Evolutionary conservation across 768 basidiomycete genomes (phyloP), one percentile per base, ranked within the genome.

Genomic region (Arthromyces matolae): DNA sequence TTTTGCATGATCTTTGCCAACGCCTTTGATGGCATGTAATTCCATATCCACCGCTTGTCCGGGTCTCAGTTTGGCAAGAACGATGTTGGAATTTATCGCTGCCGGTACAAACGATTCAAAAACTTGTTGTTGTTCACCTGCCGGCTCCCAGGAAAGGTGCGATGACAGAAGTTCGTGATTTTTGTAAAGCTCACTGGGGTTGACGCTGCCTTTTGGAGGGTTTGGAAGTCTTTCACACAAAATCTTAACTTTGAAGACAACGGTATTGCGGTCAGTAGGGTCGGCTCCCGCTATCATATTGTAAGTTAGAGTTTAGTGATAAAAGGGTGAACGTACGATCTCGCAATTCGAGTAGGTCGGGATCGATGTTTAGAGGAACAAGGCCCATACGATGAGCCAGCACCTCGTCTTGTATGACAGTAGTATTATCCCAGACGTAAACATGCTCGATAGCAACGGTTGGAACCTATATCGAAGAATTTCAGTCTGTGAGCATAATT

Each of bases 1-100:
- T 64, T 99, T 99, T 37, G 96, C 93, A 59, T 99, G 95, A 52
- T 94, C 92, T 59, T 89, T 89, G 13, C 93, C 93, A 13, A 90
- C 81, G 12, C 92, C 89, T 60, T 98, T 98, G 51, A 93, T 72
- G 18, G 93, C 94, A 60, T 98, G 93, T 47, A 94, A 59, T 59
- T 93, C 87, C 70, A 90, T 79, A 33, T 89, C 78, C 32, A 99
- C 71, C 41, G 78, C 75, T 66, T 99, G 96, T 5, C 94, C 95
- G 0, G 95, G 95, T 36, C 94, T 75, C 42, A 98, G 70, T 64
- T 98, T 98, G 2, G 86, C 87, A 22, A 99, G 72, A 23, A 98
- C 85, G 49, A 96, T 93, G 60, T 96, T 81, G 4, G 71, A 73
- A 56, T 90, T 87, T 12, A 82, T 85, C 3, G 92, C 80, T 5